Conservation (phyloP, 2,329 filamentous ascomycete genomes). For the Trichoderma oligosporum region DNA sequence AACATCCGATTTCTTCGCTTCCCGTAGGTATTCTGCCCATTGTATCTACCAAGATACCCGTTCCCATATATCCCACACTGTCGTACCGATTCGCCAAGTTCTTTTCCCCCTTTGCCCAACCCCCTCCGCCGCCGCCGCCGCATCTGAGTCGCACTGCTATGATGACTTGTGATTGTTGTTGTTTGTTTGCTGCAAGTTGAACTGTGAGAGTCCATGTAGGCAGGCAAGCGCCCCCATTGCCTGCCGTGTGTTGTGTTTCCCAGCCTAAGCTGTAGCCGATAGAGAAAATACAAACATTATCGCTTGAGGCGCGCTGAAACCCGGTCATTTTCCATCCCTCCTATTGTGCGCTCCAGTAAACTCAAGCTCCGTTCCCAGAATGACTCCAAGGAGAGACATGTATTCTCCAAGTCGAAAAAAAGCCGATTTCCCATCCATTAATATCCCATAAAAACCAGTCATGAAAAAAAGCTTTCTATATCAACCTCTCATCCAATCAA, state of each 20-base stretch:
- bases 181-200: too few species aligned
- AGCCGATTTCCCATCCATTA: background rate
- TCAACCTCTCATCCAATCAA: background rate
- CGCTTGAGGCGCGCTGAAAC: background rate
- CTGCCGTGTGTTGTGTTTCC: background rate
- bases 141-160: background rate
- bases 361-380: background rate
- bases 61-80: background rate
- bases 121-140: too few species aligned
- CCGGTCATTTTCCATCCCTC: background rate
- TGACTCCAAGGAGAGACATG: background rate
- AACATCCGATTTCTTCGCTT: slow-evolving; percentile 6
- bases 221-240: background rate
- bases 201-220: slow-evolving; percentile 5
- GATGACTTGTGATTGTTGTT: background rate
- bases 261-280: background rate
- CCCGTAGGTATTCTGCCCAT: background rate
- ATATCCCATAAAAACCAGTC: background rate
- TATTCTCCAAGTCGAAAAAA: background rate
- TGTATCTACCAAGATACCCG: slow-evolving; percentile 1
- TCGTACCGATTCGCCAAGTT: slow-evolving; percentile 1
- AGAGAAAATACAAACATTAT: slow-evolving; percentile 2
- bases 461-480: background rate
- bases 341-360: background rate
- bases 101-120: background rate